Evolutionary conservation across 345 rosid species (phyloP), one percentile per base, ranked within the genome.

Genomic region (Salix caprea): DNA sequence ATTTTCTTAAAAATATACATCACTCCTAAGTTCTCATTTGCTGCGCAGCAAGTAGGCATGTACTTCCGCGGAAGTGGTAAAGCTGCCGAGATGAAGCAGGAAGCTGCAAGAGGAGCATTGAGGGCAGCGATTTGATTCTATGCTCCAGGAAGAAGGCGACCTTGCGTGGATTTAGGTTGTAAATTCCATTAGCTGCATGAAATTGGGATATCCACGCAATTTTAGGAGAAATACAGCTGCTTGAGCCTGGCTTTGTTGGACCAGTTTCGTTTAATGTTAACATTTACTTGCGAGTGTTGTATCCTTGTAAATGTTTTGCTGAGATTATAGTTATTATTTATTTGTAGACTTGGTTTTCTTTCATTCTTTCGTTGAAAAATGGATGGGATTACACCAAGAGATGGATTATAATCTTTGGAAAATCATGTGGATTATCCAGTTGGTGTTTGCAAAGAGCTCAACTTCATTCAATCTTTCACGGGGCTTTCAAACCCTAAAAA

Each of bases 41-140:
- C 26, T 62, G 40, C 30, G 69, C 84, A 82, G 84, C 81, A 82
- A 78, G 84, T 82, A 66, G 74, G 74, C 84, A 82, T 74, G 84
- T 82, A 82, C 52, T 82, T 82, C 81, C 79, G 81, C 0, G 84
- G 84, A 23, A 82, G 84, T 15, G 84, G 84, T 26, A 74, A 82
- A 65, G 84, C 81, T 30, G 81, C 81, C 1, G 76, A 82, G 74
- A 74, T 82, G 76, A 82, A 74, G 70, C 81, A 76, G 0, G 84
- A 82, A 14, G 78, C 84, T 28, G 84, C 84, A 11, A 74, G 84
- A 74, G 84, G 84, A 70, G 84, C 84, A 6, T 12, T 82, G 69
- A 67, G 84, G 64, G 84, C 84, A 23, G 81, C 84, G 18, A 54
- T 74, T 70, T 73, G 30, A 76, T 58, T 19, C 73, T 34, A 32